Conservation (phyloP, 2,329 filamentous ascomycete genomes). For the Hirsutella rhossiliensis region DNA sequence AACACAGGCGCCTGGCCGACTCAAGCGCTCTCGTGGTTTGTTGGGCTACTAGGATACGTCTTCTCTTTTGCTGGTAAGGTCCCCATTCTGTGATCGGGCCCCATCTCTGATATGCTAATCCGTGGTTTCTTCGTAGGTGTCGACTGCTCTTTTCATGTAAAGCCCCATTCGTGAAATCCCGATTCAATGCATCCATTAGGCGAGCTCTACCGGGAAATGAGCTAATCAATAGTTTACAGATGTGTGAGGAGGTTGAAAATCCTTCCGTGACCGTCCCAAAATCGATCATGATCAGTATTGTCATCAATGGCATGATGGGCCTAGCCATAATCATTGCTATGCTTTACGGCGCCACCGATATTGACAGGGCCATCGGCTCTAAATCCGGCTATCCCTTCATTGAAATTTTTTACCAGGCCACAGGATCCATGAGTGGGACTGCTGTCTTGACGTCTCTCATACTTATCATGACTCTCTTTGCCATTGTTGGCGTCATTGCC, state of each 20-base stretch:
- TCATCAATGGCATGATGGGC: slow-evolving; percentile 38
- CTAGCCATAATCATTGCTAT: slow-evolving; percentile 45
- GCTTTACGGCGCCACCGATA: slow-evolving; percentile 39
- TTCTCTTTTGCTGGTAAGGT: slow-evolving; percentile 18
- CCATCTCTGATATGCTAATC: not conserved
- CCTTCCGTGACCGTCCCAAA: slow-evolving; percentile 36
- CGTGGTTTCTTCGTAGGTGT: not conserved
- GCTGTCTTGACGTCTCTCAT: slow-evolving; percentile 37
- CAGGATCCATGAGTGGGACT: slow-evolving; percentile 32
- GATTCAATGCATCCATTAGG: slow-evolving; percentile 18
- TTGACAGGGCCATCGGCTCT: slow-evolving; percentile 28
- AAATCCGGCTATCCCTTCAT: slow-evolving; percentile 46
- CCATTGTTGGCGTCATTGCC: slow-evolving; percentile 40
- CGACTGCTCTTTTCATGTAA: slow-evolving; percentile 4
- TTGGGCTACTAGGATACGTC: slow-evolving; percentile 29
- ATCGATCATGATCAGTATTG: slow-evolving; percentile 34
- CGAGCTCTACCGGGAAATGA: slow-evolving; percentile 19
- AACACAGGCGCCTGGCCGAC: slow-evolving; percentile 31
- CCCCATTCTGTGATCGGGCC: no score
- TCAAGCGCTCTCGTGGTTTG: slow-evolving; percentile 30
- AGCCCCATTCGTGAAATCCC: not conserved
- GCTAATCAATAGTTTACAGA: slow-evolving; percentile 32
- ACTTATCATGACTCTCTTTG: slow-evolving; percentile 33
- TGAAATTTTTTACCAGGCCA: slow-evolving; percentile 40
- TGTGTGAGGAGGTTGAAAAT: slow-evolving; percentile 34